Conservation (phyloP, 2,329 filamentous ascomycete species). For the Aspergillus costaricaensis region DNA sequence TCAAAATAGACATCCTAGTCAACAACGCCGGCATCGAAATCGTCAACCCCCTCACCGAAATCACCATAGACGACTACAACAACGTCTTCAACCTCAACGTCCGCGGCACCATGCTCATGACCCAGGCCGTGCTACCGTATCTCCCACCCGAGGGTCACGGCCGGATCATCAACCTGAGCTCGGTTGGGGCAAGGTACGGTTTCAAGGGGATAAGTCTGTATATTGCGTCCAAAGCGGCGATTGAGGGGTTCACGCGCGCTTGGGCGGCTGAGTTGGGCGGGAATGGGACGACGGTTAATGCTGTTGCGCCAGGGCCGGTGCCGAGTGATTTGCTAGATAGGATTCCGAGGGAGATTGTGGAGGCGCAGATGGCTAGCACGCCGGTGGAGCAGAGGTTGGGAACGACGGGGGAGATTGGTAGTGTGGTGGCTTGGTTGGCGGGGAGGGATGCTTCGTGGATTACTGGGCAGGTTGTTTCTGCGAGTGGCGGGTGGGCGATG, state of each 20-base stretch:
- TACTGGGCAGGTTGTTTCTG: conserved; percentile 5
- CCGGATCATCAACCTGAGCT: conserved; percentile 9
- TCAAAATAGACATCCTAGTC: conserved; percentile 11
- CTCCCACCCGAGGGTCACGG: not conserved
- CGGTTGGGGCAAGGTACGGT: conserved; percentile 47
- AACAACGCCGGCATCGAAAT: conserved; percentile 8
- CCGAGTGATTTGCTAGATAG: conserved; percentile 60
- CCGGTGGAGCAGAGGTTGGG: conserved; percentile 7
- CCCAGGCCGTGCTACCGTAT: conserved; percentile 10
- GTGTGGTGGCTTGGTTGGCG: conserved; percentile 7
- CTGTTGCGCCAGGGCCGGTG: conserved; percentile 61
- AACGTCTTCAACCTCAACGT: conserved; percentile 12
- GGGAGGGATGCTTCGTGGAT: conserved; percentile 5
- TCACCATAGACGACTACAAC: not conserved
- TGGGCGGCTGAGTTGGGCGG: conserved; percentile 61
- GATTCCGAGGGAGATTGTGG: conserved; percentile 47
- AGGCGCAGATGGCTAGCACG: conserved; percentile 48
- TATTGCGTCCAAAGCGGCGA: conserved; percentile 59
- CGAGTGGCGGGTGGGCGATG: not conserved
- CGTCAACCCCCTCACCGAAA: not conserved
- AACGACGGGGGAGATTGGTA: not conserved
- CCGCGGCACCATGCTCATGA: conserved; percentile 5
- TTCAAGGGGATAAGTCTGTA: conserved; percentile 55
- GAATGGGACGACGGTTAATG: conserved; percentile 62
- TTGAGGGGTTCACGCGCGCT: conserved; percentile 61